A percentile compares a stretch with the other conserved stretches of the same genome.
Evolutionary conservation across 306 rosid species (phyloP).

Genomic region (Vigna angularis): DNA sequence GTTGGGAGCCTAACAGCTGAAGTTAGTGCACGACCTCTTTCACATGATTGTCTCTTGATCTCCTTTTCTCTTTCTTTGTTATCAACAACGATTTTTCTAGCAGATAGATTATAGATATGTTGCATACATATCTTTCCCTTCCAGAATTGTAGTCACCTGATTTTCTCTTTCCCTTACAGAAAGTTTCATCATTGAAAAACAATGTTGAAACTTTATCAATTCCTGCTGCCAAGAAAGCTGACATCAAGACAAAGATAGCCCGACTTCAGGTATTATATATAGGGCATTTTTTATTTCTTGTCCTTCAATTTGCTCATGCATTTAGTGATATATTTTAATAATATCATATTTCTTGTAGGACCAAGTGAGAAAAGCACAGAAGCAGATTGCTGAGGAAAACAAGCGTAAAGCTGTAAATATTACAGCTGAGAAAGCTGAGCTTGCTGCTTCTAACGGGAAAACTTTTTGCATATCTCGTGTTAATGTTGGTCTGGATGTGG

Average conservation of each 20-base stretch:
- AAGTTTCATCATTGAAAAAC: slow-evolving; percentile 78
- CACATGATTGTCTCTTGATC: slow-evolving; percentile 14
- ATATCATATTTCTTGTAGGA: slow-evolving; percentile 53
- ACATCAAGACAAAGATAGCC: slow-evolving; percentile 72
- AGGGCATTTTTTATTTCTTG: neutral
- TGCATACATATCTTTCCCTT: slow-evolving; percentile 1
- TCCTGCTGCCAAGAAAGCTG: slow-evolving; percentile 91
- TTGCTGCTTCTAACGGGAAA: slow-evolving; percentile 73
- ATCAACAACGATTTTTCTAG: slow-evolving; percentile 8
- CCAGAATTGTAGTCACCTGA: slow-evolving; percentile 28
- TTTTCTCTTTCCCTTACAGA: slow-evolving; percentile 48
- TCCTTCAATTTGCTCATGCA: slow-evolving; percentile 3
- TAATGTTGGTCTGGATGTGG: slow-evolving; percentile 85
- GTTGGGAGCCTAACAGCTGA: neutral
- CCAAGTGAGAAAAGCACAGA: slow-evolving; percentile 84
- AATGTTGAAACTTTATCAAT: slow-evolving; percentile 79
- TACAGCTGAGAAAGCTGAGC: slow-evolving; percentile 74
- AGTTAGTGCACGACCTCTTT: neutral
- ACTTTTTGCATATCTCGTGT: slow-evolving; percentile 77
- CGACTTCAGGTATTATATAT: slow-evolving; percentile 69
- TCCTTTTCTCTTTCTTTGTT: neutral
- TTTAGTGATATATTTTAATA: slow-evolving; percentile 21
- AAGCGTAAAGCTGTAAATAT: slow-evolving; percentile 72
- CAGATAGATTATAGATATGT: slow-evolving; percentile 6
- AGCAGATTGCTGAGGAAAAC: slow-evolving; percentile 88